Conservation (phyloP, 129 eudicot species). For the Deinandra increscens region DNA sequence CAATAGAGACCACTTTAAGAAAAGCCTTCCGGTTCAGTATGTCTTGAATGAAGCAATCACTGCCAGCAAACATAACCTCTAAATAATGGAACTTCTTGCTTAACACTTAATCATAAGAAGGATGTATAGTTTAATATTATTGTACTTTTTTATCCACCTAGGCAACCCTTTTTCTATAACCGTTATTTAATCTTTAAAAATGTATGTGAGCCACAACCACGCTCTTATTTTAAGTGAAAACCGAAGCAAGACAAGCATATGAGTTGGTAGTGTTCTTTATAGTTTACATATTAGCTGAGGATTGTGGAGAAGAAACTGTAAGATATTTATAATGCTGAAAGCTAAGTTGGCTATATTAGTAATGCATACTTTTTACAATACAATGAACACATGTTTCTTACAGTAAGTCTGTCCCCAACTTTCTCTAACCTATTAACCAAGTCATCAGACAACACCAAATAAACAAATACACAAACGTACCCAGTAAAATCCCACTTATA, state of each 20-base stretch:
- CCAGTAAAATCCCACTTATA: too few relatives aligned
- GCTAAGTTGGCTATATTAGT: not conserved
- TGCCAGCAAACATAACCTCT: not conserved
- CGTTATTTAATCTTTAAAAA: not conserved
- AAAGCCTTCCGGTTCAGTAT: not conserved
- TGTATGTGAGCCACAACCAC: not conserved
- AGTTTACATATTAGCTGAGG: not conserved
- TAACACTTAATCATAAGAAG: too few relatives aligned
- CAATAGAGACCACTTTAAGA: not conserved
- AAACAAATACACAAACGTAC: too few relatives aligned
- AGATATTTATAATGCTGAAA: not conserved
- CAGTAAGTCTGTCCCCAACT: not conserved
- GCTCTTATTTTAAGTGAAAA: not conserved
- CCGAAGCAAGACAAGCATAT: not conserved
- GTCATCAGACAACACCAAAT: not conserved
- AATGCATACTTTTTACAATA: not conserved
- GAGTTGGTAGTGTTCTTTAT: not conserved
- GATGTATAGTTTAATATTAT: not conserved
- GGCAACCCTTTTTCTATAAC: not conserved
- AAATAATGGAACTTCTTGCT: too few relatives aligned
- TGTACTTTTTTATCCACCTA: not conserved
- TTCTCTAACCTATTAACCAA: not conserved
- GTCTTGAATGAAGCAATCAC: constrained; percentile 6
- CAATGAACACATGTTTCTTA: not conserved
- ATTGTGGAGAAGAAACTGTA: not conserved